These are phyloP conservation scores for Calocera viscosa DNA, from an alignment of 768 basidiomycete genomes.

Conservation along the genomic window DNA sequence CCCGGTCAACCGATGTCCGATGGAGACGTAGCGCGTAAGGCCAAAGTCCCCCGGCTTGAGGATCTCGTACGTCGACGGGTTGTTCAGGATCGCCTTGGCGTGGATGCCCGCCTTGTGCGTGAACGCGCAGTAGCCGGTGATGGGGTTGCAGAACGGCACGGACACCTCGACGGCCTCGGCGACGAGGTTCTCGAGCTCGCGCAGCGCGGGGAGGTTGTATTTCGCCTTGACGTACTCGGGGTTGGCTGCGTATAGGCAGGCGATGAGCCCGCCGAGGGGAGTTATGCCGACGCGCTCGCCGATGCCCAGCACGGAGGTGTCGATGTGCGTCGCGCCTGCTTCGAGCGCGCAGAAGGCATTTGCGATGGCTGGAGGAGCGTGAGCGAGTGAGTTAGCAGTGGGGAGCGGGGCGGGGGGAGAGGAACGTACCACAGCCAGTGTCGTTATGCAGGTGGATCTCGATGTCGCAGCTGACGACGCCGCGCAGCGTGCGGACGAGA, in stretches of 20 bases:
- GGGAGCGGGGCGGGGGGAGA: no score
- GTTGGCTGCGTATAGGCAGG: slow-evolving; percentile 91
- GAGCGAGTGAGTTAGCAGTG: no score
- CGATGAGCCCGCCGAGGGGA: slow-evolving; percentile 89
- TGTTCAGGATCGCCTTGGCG: slow-evolving; percentile 98
- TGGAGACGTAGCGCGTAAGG: slow-evolving; percentile 92
- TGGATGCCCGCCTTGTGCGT: slow-evolving; percentile 99
- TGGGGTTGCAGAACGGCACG: slow-evolving; percentile 93
- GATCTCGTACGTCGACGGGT: slow-evolving; percentile 98
- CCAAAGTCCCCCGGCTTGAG: slow-evolving; percentile 99
- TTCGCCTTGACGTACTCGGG: slow-evolving; percentile 99
- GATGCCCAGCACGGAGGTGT: slow-evolving; percentile 95
- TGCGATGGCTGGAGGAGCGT: slow-evolving; percentile 59
- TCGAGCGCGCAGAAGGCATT: slow-evolving; percentile 97
- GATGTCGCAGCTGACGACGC: slow-evolving; percentile 95
- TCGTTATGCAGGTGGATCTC: slow-evolving; percentile 98
- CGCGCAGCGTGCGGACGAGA: slow-evolving; percentile 86
- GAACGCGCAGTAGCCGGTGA: slow-evolving; percentile 98
- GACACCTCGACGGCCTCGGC: slow-evolving; percentile 98
- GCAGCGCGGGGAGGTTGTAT: slow-evolving; percentile 94
- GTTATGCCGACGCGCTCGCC: slow-evolving; percentile 99
- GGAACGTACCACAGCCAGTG: slow-evolving; percentile 70
- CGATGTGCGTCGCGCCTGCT: slow-evolving; percentile 97
- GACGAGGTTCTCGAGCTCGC: slow-evolving; percentile 97
- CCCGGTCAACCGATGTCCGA: slow-evolving; percentile 93